phyloP scores from a whole-genome alignment of 2,329 filamentous ascomycete genomes.

The Sclerotinia glacialis region DNA sequence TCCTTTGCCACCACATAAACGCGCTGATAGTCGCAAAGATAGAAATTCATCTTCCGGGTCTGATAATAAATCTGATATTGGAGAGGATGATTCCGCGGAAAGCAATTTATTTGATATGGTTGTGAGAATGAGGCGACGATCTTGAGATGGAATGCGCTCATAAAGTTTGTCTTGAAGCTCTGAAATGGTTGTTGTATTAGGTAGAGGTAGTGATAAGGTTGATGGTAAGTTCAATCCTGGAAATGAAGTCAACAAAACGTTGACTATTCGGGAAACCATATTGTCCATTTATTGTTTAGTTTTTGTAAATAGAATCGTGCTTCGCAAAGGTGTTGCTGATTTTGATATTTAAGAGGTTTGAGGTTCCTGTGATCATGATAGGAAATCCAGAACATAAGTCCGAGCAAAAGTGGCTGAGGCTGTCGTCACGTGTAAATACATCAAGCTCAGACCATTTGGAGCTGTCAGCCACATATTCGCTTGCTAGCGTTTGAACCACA shows the following conservation, averaged over 20 bases:
- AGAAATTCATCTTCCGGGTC: slow-evolving; percentile 64
- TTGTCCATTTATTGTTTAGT: slow-evolving; percentile 1
- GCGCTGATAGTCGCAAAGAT: slow-evolving; percentile 74
- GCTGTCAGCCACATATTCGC: slow-evolving; percentile 25
- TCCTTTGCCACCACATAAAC: slow-evolving; percentile 89
- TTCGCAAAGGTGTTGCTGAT: not conserved
- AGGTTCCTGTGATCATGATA: slow-evolving; percentile 2
- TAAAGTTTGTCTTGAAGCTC: slow-evolving; percentile 64
- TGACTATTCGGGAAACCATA: slow-evolving; percentile 63
- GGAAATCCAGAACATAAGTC: not conserved
- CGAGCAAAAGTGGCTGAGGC: not conserved
- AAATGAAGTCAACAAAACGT: slow-evolving; percentile 82
- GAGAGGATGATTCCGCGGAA: slow-evolving; percentile 48
- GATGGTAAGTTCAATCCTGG: slow-evolving; percentile 76
- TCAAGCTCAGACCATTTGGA: rapidly evolving
- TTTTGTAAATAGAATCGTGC: not conserved
- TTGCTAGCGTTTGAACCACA: slow-evolving; percentile 22
- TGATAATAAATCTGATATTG: slow-evolving; percentile 62
- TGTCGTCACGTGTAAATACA: not conserved
- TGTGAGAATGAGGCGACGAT: slow-evolving; percentile 69
- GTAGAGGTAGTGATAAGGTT: slow-evolving; percentile 76
- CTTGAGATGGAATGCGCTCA: slow-evolving; percentile 57
- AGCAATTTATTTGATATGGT: slow-evolving; percentile 77
- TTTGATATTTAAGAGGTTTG: not conserved
- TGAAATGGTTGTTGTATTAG: slow-evolving; percentile 60